Evolutionary conservation across 768 basidiomycete species (phyloP).

Genomic region (Agrocybe praecox): DNA sequence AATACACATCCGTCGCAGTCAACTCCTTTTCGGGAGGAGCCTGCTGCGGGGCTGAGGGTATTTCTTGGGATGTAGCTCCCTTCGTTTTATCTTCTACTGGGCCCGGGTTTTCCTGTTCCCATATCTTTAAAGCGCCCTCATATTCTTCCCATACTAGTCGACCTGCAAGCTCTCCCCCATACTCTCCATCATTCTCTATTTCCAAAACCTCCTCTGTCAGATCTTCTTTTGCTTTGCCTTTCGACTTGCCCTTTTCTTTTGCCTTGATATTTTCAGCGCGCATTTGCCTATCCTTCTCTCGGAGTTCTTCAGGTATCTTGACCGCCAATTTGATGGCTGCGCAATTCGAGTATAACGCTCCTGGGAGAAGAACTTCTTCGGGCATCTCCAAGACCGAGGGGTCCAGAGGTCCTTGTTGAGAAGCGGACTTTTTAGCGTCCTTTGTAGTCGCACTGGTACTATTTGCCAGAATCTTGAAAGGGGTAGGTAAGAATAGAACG

Average conservation of each 20-base stretch:
- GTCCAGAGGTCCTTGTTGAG: constrained; percentile 12
- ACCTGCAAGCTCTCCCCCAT: constrained; percentile 71
- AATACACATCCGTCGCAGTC: not conserved
- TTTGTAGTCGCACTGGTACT: constrained; percentile 13
- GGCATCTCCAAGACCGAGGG: constrained; percentile 26
- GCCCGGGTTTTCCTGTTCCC: constrained; percentile 53
- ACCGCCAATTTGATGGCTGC: constrained; percentile 57
- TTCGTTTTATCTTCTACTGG: constrained; percentile 15
- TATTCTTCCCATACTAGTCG: constrained; percentile 78
- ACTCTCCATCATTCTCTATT: constrained; percentile 65
- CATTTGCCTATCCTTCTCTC: constrained; percentile 14
- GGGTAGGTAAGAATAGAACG: constrained; percentile 79
- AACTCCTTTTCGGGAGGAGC: not conserved
- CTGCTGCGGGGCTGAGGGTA: not conserved
- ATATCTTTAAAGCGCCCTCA: constrained; percentile 64
- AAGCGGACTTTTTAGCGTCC: constrained; percentile 2
- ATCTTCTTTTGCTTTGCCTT: constrained; percentile 1
- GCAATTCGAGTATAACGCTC: constrained; percentile 78
- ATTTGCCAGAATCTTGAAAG: constrained; percentile 57
- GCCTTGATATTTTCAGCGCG: constrained; percentile 20
- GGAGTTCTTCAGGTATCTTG: constrained; percentile 18
- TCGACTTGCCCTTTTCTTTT: constrained; percentile 14
- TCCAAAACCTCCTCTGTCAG: constrained; percentile 34
- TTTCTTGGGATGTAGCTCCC: not conserved
- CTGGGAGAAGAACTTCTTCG: constrained; percentile 75